Conservation (phyloP, 2,329 filamentous ascomycete species). For the Byssoonygena ceratinophila region DNA sequence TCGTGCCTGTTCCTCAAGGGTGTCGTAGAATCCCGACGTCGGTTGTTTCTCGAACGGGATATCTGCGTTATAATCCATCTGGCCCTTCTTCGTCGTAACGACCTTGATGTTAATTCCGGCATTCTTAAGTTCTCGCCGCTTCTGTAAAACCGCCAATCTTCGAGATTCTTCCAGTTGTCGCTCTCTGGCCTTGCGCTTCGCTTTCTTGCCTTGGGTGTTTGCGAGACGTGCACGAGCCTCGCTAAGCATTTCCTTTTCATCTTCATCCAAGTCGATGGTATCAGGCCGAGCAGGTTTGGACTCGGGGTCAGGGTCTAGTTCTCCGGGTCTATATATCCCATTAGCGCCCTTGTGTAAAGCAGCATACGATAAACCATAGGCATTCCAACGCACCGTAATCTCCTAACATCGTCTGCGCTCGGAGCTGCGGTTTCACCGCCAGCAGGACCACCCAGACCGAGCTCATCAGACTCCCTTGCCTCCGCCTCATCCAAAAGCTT, state of each 20-base stretch:
- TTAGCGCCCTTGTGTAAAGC: not conserved
- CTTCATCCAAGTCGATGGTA: conserved; percentile 95
- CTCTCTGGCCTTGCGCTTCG: conserved; percentile 92
- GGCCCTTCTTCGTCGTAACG: conserved; percentile 76
- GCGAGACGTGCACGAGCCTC: conserved; percentile 92
- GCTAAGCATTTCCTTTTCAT: conserved; percentile 98
- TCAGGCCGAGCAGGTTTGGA: conserved; percentile 91
- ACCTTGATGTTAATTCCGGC: conserved; percentile 98
- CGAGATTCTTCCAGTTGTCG: conserved; percentile 90
- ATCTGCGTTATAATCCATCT: conserved; percentile 99
- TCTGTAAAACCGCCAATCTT: conserved; percentile 79
- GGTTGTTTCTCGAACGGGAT: conserved; percentile 95
- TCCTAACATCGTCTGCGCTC: conserved; percentile 82
- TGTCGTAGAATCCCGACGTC: conserved; percentile 85
- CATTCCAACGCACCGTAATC: conserved; percentile 47
- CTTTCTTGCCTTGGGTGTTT: conserved; percentile 98
- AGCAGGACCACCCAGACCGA: conserved; percentile 74
- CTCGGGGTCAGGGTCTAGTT: conserved; percentile 94
- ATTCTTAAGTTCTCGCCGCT: conserved; percentile 90
- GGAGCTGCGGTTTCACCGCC: conserved; percentile 81
- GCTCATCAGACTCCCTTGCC: conserved; percentile 66
- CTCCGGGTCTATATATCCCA: conserved; percentile 54
- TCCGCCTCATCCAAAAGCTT: conserved; percentile 94
- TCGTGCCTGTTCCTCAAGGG: conserved; percentile 62
- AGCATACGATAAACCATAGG: conserved; percentile 9